Base-by-base conservation (phyloP, 192 early-diverging fungal genomes). In the Coemansia sp. region DNA sequence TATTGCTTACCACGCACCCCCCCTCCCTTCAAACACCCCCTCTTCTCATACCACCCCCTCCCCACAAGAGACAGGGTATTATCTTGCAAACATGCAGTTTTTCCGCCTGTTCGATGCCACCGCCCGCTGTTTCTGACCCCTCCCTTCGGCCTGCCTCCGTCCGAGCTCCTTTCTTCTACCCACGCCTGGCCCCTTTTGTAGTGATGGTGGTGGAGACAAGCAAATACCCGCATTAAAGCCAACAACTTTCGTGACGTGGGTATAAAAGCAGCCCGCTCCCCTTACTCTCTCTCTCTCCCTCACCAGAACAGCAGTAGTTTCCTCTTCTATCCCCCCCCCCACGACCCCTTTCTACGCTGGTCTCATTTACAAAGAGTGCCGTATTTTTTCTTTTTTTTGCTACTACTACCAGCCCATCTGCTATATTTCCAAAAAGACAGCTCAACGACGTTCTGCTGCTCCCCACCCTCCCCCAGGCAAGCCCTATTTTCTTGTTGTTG, bases 61-160 rank as follows among this genome's bases (percentile, higher is more conserved):
- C 28, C 30, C 48, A 50, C 22, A 21, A 27, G 48, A 48, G 49
- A 31, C 44, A 26, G 50, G 41, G 59, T 26, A 10, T 62, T 62
- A 62, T 53, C 53, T 44, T 44, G 12, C 38, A 62, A 61, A 53
- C 49, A 34, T 49, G 50, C 24, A 53, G 50, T 53, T 51, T n/a
- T 49, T 41, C 60, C 53, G 60, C 50, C 60, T 62, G 60, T 62
- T 62, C 60, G 26, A 51, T 54, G 60, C 50, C 47, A n/a, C n/a
- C 30, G 24, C 60, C 32, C 23, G 60, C 60, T 23, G 50, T 62
- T 62, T 62, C 51, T 38, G 41, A 26, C 38, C 18, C 51, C 50
- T n/a, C n/a, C n/a, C n/a, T n/a, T n/a, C 60, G 25, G 58, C 41
- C 60, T 52, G 60, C 60, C 21, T 53, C 60, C 60, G 60, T 62